Evolutionary conservation across 164 flowering plant genomes (phyloP).

Genomic region (Vitis labrusca): DNA sequence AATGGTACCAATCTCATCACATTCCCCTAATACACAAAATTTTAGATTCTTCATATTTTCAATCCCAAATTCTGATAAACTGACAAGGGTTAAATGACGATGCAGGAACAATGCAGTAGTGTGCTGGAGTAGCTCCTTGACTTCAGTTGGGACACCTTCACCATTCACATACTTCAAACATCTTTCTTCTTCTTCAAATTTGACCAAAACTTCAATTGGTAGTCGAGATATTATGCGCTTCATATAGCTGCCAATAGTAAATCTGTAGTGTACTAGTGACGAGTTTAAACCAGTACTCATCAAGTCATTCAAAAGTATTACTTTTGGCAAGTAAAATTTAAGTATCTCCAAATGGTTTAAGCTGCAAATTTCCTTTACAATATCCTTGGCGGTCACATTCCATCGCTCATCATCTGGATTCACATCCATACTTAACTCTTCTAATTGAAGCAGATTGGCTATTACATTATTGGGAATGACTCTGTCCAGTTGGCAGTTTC

Average conservation of each 20-base stretch:
- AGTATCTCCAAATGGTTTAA: not conserved
- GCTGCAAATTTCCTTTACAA: not conserved
- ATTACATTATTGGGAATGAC: not conserved
- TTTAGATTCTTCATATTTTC: not conserved
- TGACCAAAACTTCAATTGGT: not conserved
- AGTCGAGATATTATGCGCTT: no score
- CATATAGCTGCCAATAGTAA: no score
- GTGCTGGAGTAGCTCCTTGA: no score
- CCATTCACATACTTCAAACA: not conserved
- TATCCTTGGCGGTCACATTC: not conserved
- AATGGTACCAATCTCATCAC: not conserved
- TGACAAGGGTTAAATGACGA: not conserved
- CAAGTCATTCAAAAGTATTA: not conserved
- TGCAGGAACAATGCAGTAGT: not conserved
- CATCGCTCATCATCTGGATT: not conserved
- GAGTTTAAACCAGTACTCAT: no score
- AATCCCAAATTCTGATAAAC: not conserved
- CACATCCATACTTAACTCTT: not conserved
- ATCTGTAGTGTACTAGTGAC: no score
- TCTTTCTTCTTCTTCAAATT: not conserved
- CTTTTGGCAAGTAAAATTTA: not conserved
- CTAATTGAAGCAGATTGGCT: not conserved
- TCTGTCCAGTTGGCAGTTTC: fast-evolving
- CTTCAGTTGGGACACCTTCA: no score
- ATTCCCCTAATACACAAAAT: not conserved